Evolutionary conservation across 2,329 filamentous ascomycete genomes (phyloP), one percentile per base, ranked within the genome.

Genomic region (Fusarium luffae): DNA sequence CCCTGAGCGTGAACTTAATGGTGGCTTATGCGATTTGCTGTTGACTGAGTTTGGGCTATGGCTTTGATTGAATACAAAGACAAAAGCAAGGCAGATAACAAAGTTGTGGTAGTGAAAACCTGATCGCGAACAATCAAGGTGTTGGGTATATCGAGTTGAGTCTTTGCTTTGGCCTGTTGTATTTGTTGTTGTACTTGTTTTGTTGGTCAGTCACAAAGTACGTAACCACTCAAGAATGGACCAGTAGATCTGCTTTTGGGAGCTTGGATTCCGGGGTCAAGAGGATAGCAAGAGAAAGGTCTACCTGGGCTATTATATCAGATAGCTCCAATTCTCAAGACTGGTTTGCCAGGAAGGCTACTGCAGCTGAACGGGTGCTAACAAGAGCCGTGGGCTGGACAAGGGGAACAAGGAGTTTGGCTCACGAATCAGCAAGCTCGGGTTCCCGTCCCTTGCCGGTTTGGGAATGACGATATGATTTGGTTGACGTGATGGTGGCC

Each of bases 401-500:
- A 70, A 62, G 54, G 68, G 59, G 27, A 44, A 42, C 44, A 61
- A 58, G 55, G 54, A 63, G 58, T 55, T 52, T 57, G 55, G 59
- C 55, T 67, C 66, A 68, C 66, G 57, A 68, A 71, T 59, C 63
- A 69, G 58, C 59, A 62, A 61, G 50, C 66, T 68, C 54, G 52
- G 56, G 54, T 64, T 68, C 60, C 59, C 55, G 57, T 69, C 49
- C 59, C 56, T 66, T 67, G 66, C 62, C 62, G 70, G 58, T 47
- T 51, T 68, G 60, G 65, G 65, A 63, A 70, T 74, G 69, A 74
- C 57, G 70, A 71, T 49, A 54, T 64, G 59, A 59, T 66, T 68
- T 74, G 70, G 58, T 71, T 71, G 72, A 74, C 58, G 70, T 75
- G 70, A 74, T 54, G 56, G 72, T 69, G 49, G 56, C 51, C 48